Conservation (phyloP, 768 basidiomycete genomes). For the Tremella mesenterica region DNA sequence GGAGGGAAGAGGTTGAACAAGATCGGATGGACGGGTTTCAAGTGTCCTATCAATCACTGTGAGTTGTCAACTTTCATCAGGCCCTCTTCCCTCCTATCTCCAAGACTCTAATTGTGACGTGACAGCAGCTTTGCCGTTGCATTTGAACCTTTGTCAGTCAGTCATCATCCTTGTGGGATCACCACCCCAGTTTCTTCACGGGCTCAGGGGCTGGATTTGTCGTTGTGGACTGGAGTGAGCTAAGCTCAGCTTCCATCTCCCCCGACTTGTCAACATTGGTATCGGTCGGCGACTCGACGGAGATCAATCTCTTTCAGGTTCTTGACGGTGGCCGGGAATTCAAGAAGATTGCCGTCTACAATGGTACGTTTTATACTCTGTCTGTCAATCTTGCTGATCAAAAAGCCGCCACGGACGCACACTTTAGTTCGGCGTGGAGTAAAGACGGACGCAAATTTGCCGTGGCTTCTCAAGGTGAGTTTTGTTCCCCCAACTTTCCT, state of each 20-base stretch:
- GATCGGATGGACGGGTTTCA: conserved; percentile 34
- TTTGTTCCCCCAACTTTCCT: too few species aligned
- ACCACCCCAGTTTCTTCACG: too few species aligned
- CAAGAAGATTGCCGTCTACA: conserved; percentile 58
- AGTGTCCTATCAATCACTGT: conserved; percentile 42
- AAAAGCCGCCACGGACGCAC: conserved; percentile 39
- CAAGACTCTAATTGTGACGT: too few species aligned
- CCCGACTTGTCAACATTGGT: conserved; percentile 79
- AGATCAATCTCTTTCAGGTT: conserved; percentile 72
- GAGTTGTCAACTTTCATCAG: conserved; percentile 9
- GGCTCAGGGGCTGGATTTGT: neutral
- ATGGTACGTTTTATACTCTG: conserved; percentile 19
- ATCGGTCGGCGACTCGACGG: conserved; percentile 81
- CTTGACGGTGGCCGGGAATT: conserved; percentile 56
- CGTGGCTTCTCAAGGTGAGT: conserved; percentile 41
- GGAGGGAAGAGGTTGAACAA: conserved; percentile 26
- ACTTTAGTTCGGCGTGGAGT: conserved; percentile 42
- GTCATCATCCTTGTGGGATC: too few species aligned
- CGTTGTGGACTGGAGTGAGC: conserved; percentile 8
- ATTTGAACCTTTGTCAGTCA: too few species aligned
- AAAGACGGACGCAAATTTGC: conserved; percentile 44
- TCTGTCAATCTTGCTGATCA: neutral
- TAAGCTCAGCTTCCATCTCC: conserved; percentile 65
- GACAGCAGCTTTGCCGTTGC: too few species aligned
- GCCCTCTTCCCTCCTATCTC: too few species aligned